Base-by-base conservation (phyloP, 257 asterid species). In the Ballota nigra region DNA sequence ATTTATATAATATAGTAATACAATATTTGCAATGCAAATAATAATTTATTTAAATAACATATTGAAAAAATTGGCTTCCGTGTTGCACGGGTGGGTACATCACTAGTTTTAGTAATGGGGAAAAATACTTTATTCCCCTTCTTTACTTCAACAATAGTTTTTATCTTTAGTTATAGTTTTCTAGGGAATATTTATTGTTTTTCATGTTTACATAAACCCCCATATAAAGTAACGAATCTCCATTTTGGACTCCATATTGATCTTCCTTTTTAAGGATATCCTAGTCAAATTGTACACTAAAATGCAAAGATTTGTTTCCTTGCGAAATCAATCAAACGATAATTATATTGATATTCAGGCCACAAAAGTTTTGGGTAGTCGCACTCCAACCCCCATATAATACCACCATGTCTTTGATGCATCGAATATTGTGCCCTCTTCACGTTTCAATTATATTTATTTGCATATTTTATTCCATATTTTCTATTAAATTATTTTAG, bases 271-370 rank as follows among this genome's bases (percentile, higher is more conserved):
- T n/a, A n/a, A n/a, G 43, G 43, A 36, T 36, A 36, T 8, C 43
- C 2, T 36, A 16, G 47, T 65, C 71, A 64, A 55, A 3, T 47
- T 45, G 28, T 31, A 13, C 47, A 33, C 23, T 15, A 8, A 20
- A 15, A 26, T 11, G 34, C 10, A 26, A 53, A 4, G 8, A 56
- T 55, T 53, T 16, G 16, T 55, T 15, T 72, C n/a, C 26, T 62
- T 43, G 41, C 52, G 34, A 20, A 68, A 63, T 64, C 66, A 73
- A 53, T 63, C 55, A 53, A n/a, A 55, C 40, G 60, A 45, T 10
- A 52, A 63, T 19, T 49, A 22, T 26, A 15, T 28, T 52, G 56
- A 63, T 20, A 33, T 55, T 52, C 33, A 22, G 67, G 24, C 56
- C 68, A 36, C 68, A 24, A 40, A 40, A 65, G n/a, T 49, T 73